A percentile compares a stretch with the other conserved stretches of the same genome.
phyloP scores from a whole-genome alignment of 768 basidiomycete species.

The Candolleomyces efflorescens region DNA sequence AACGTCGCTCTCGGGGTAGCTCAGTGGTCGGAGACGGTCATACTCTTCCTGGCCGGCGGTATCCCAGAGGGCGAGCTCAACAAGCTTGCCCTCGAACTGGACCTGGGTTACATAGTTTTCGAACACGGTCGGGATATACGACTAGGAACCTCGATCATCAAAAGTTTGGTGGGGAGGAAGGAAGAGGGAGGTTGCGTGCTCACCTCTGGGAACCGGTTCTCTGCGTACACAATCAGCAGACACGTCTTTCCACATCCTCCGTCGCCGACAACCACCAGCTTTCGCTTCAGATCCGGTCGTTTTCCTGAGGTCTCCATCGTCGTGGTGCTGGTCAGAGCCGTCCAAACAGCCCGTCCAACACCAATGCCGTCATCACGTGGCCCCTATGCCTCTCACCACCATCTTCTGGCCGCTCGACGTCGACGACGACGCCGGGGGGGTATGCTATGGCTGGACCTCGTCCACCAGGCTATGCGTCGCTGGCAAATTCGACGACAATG shows the following conservation, averaged over 20 bases:
- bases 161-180: conserved; percentile 1
- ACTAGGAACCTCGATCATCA: conserved; percentile 37
- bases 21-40: conserved; percentile 80
- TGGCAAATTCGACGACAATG: conserved; percentile 36
- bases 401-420: conserved; percentile 61
- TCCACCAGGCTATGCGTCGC: conserved; percentile 45
- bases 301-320: conserved; percentile 15
- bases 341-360: not conserved
- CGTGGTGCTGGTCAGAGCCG: not conserved
- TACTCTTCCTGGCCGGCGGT: conserved; percentile 98
- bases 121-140: conserved; percentile 91
- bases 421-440: conserved; percentile 30
- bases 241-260: conserved; percentile 93
- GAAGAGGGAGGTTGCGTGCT: conserved; percentile 11
- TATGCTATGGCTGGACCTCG: conserved; percentile 56
- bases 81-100: conserved; percentile 78
- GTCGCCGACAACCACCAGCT: conserved; percentile 86
- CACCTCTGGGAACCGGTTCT: conserved; percentile 95
- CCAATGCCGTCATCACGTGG: conserved; percentile 23
- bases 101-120: conserved; percentile 92
- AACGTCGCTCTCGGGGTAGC: conserved; percentile 86
- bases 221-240: conserved; percentile 93
- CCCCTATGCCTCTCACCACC: conserved; percentile 23
- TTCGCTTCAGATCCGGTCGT: conserved; percentile 79
- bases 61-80: conserved; percentile 98